Evolutionary conservation across 2,329 filamentous ascomycete species (phyloP), one percentile per base, ranked within the genome.

Genomic region (Scedosporium boydii): DNA sequence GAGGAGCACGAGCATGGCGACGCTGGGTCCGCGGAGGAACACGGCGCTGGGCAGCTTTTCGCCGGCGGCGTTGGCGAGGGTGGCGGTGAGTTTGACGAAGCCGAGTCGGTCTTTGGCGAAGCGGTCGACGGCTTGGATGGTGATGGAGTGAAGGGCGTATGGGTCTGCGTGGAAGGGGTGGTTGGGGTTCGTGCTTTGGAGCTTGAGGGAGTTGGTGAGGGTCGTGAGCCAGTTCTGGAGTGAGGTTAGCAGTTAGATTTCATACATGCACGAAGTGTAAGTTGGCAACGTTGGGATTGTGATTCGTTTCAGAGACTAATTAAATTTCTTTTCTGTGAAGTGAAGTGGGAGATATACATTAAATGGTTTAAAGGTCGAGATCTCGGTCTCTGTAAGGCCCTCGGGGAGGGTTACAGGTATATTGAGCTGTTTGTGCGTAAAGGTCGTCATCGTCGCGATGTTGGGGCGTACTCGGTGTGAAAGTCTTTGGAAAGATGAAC

Each of bases 1-100:
- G 6, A 84, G 76, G 68, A 84, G 77, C 29, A 85, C 77, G 7
- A 87, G 77, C 79, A 87, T 83, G 26, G 78, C 84, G 53, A 87
- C 84, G 68, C 79, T 82, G n/a, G 82, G 79, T 0, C 85, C 85
- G 44, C 85, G 79, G 2, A 87, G 75, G 64, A 87, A 82, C 0
- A 84, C 75, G 1, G 75, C 74, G 4, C 81, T 83, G 0, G 84
- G 82, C 0, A 87, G 75, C 0, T 67, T 70, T 65, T 84, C 80
- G 62, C 78, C 78, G 0, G 73, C 72, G 1, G 65, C 63, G 66
- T 84, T 86, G 63, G 73, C 71, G 1, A 87, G 74, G 1, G 71
- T 67, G 6, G 83, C 78, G 2, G 71, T 72, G 44, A 86, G 70
- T 65, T 86, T 87, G 23, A 87, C 68, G 69, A 87, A 87, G 55